phyloP scores from a whole-genome alignment of 2,329 filamentous ascomycete genomes.

The Nigrospora sphaerica region DNA sequence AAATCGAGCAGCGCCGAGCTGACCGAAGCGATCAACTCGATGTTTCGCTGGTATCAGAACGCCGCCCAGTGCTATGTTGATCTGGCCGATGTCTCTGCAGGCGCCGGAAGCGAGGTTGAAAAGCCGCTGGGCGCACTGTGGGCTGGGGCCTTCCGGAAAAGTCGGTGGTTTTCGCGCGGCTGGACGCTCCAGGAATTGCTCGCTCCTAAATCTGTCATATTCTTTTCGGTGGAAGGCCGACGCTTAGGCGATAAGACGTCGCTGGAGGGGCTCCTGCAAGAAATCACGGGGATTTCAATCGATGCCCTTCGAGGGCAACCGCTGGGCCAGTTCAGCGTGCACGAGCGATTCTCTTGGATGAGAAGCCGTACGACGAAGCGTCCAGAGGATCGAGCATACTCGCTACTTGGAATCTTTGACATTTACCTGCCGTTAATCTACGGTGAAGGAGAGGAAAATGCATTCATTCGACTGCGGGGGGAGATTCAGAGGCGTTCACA shows the following conservation, averaged over 20 bases:
- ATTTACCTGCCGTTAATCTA: background rate
- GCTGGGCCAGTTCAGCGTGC: background rate
- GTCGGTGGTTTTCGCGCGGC: background rate
- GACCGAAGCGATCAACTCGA: constrained; percentile 1
- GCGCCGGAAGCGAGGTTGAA: background rate
- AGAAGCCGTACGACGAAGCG: background rate
- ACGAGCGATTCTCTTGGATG: background rate
- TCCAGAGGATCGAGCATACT: background rate
- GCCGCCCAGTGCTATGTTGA: background rate
- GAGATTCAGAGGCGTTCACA: background rate
- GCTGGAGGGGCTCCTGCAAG: background rate
- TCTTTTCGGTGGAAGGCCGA: background rate
- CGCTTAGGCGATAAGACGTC: background rate
- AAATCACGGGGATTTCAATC: background rate
- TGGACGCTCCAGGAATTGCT: constrained; percentile 1
- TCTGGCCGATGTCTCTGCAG: background rate
- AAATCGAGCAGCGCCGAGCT: background rate
- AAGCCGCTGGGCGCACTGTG: background rate
- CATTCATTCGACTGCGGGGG: constrained; percentile 6
- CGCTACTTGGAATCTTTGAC: background rate
- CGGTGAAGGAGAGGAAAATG: background rate
- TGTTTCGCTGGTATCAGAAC: constrained; percentile 1
- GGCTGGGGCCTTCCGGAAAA: background rate
- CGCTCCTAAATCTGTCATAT: background rate
- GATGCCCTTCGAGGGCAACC: background rate